These are phyloP conservation scores for Triangularia setosa DNA, from an alignment of 2,329 filamentous ascomycete genomes.

Conservation along the genomic window DNA sequence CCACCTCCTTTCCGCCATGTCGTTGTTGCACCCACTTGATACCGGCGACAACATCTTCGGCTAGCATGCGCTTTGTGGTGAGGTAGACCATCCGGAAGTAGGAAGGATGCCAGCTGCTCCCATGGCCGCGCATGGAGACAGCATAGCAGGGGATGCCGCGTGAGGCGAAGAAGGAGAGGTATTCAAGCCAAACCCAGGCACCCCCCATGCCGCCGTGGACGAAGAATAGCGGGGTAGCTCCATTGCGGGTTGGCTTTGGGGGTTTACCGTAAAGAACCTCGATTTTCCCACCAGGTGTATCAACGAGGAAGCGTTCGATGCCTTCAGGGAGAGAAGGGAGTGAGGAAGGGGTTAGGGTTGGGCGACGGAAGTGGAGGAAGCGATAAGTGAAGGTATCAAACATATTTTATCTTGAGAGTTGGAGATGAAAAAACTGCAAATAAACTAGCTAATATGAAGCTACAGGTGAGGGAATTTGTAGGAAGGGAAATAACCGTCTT, in stretches of 20 bases:
- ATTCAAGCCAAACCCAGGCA: slow-evolving; percentile 50
- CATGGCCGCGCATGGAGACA: slow-evolving; percentile 50
- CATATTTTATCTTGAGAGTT: slow-evolving; percentile 14
- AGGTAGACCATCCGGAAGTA: slow-evolving; percentile 47
- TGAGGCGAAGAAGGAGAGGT: slow-evolving; percentile 45
- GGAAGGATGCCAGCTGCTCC: slow-evolving; percentile 47
- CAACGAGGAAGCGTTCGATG: slow-evolving; percentile 42
- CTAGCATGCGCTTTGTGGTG: slow-evolving; percentile 40
- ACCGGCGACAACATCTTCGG: slow-evolving; percentile 42
- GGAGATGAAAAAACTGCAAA: not conserved
- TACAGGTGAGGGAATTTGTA: not conserved
- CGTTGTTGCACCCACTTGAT: slow-evolving; percentile 36
- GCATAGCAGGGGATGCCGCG: slow-evolving; percentile 48
- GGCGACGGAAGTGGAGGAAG: slow-evolving; percentile 32
- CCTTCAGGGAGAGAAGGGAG: slow-evolving; percentile 34
- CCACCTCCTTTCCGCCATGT: slow-evolving; percentile 32
- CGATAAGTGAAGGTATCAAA: slow-evolving; percentile 31
- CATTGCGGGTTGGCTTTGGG: slow-evolving; percentile 3
- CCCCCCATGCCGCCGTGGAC: slow-evolving; percentile 52
- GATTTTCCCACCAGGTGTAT: slow-evolving; percentile 42
- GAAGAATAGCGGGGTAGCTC: slow-evolving; percentile 44
- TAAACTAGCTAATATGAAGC: not conserved
- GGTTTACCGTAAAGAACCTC: slow-evolving; percentile 46
- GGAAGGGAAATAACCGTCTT: not conserved
- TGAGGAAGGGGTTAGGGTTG: slow-evolving; percentile 23